Conservation (phyloP, 2,329 filamentous ascomycete genomes). For the Fusarium nodosum region DNA sequence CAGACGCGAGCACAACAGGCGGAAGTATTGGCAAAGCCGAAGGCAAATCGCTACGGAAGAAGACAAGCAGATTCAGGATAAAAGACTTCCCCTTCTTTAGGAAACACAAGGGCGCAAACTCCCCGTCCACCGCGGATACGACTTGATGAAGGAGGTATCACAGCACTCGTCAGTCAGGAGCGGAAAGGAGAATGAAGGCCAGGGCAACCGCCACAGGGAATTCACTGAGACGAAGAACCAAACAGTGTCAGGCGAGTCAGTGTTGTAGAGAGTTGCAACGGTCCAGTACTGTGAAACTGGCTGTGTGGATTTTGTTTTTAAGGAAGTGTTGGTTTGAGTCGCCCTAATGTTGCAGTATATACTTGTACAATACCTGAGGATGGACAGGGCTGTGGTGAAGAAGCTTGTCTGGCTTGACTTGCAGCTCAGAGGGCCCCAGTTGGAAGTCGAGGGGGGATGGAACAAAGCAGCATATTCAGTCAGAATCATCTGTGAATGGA, state of each 20-base stretch:
- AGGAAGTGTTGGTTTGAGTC: constrained; percentile 25
- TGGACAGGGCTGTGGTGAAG: constrained; percentile 7
- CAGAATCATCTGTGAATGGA: constrained; percentile 35
- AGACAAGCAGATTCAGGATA: constrained; percentile 73
- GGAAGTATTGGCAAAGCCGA: constrained; percentile 63
- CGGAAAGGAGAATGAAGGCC: constrained; percentile 13
- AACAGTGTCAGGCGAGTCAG: constrained; percentile 2
- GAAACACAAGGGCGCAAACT: constrained; percentile 62
- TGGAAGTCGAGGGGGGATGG: constrained; percentile 5
- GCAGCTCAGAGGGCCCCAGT: constrained; percentile 3
- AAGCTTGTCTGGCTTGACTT: constrained; percentile 1
- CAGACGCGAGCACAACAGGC: constrained; percentile 51
- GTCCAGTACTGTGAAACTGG: constrained; percentile 23
- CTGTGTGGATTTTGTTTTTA: constrained; percentile 27
- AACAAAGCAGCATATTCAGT: constrained; percentile 30
- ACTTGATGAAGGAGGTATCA: constrained; percentile 50
- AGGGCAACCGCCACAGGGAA: neutral
- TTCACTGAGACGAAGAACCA: neutral
- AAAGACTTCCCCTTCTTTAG: constrained; percentile 71
- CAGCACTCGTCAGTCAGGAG: constrained; percentile 32
- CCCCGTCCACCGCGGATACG: constrained; percentile 53
- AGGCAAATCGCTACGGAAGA: constrained; percentile 69
- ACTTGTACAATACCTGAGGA: constrained; percentile 47
- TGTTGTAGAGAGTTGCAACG: constrained; percentile 5
- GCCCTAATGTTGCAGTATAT: constrained; percentile 44